A percentile compares a stretch with the other conserved stretches of the same genome.
Evolutionary conservation across 1,139 yeast genomes (phyloP).

Genomic region (Blastobotrys malaysiensis): DNA sequence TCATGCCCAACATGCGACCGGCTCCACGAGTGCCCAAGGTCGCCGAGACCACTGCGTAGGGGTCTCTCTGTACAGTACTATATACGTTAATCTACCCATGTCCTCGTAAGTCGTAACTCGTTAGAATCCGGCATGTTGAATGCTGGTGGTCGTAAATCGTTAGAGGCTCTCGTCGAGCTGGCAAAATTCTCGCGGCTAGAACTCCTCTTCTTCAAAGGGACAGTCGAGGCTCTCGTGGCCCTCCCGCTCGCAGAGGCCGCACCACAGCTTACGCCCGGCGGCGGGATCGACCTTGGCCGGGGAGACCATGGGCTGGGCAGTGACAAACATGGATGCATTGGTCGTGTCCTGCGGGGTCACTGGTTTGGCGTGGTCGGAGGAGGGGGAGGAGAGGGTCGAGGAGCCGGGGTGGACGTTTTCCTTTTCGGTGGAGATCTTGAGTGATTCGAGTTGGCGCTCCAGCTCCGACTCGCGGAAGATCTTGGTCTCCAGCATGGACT

Average conservation of each 20-base stretch:
- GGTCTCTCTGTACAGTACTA: neutral
- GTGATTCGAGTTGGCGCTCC: constrained; percentile 24
- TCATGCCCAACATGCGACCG: constrained; percentile 28
- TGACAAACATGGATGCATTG: neutral
- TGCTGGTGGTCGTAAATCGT: neutral
- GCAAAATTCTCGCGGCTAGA: constrained; percentile 3
- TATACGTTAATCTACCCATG: constrained; percentile 1
- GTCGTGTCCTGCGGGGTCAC: neutral
- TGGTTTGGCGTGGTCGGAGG: constrained; percentile 5
- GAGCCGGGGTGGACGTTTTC: constrained; percentile 4
- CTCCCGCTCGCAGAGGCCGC: constrained; percentile 84
- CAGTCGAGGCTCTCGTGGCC: constrained; percentile 87
- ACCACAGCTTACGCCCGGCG: constrained; percentile 74
- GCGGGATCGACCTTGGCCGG: constrained; percentile 53
- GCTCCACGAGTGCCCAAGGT: constrained; percentile 13
- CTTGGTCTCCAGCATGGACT: constrained; percentile 28
- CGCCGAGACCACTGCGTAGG: neutral
- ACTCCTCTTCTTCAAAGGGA: constrained; percentile 63
- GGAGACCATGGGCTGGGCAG: constrained; percentile 3
- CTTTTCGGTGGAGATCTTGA: constrained; percentile 4
- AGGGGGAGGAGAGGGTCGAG: constrained; percentile 16
- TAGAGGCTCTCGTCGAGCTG: neutral
- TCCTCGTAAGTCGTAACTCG: neutral
- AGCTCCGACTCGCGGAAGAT: constrained; percentile 30
- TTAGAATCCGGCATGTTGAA: neutral